phyloP scores from a whole-genome alignment of 148 eudicot genomes.

The Chenopodium album region DNA sequence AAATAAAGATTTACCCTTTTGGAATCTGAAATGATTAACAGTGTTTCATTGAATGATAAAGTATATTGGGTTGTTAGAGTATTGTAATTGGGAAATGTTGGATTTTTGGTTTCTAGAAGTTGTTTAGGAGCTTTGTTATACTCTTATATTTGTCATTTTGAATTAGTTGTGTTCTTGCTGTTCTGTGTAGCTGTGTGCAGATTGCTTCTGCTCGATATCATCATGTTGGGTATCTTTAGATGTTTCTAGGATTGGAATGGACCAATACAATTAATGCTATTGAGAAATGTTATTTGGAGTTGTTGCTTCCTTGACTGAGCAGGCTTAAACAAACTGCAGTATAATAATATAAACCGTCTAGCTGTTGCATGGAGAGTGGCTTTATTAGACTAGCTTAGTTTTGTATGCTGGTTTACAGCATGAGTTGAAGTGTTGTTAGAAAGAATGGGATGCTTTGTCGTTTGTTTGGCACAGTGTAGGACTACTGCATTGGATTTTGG shows the following conservation, averaged over 20 bases:
- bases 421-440: background rate
- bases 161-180: background rate
- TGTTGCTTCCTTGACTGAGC: background rate
- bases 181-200: background rate
- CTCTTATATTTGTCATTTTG: background rate
- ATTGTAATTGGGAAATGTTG: background rate
- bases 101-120: background rate
- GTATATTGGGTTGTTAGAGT: background rate
- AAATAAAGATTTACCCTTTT: background rate
- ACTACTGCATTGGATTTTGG: background rate
- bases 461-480: background rate
- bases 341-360: background rate
- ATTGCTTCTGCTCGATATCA: background rate
- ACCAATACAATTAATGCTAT: background rate
- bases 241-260: background rate
- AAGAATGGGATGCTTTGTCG: background rate
- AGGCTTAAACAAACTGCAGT: background rate
- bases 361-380: background rate
- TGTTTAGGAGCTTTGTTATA: background rate
- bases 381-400: background rate
- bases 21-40: background rate
- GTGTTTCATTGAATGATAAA: background rate
- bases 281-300: background rate
- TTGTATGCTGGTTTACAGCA: background rate
- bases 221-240: background rate